Evolutionary conservation across 2,329 filamentous ascomycete species (phyloP), one percentile per base, ranked within the genome.

Genomic region (Aspergillus neotritici): DNA sequence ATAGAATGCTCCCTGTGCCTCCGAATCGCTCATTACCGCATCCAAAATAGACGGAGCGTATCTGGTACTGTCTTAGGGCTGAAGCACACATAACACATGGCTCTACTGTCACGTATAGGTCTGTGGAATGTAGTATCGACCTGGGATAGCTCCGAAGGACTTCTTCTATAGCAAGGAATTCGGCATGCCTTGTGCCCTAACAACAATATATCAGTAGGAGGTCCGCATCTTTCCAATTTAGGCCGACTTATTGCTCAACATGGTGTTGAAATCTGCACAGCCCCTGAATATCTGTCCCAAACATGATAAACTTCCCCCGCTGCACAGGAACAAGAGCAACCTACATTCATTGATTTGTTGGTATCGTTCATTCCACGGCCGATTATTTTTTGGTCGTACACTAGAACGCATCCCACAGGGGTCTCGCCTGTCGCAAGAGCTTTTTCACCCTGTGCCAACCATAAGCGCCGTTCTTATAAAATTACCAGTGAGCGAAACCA

Each of bases 41-140:
- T 4, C 93, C 94, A 66, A 93, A 98, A 66, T 91, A 97, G 28
- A 98, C 93, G 53, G 84, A 85, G 49, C 85, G 80, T 66, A 98
- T 89, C 11, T 82, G 80, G 52, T 94, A 84, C 67, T 98, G 94
- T 40, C 89, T 82, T 39, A 98, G 77, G 41, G 94, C 81, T 5
- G 89, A 94, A 10, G 93, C 93, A 63, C 93, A 98, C 93, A 98
- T 98, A 70, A 98, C 88, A 66, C 93, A 98, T 4, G 93, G 93
- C 69, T 98, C 94, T 41, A 98, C 91, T 0, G 93, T 98, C 37
- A 98, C 93, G 66, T 98, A 98, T 40, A 98, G 79, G 59, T 85
- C 82, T 8, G 82, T 85, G 51, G 90, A 79, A 31, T 73, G 74
- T 54, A 97, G 74, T 50, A 91, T 79, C 10, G 76, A 77, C 29